These are phyloP conservation scores for Auriculariales sp. DNA, from an alignment of 768 basidiomycete genomes.

Conservation along the genomic window DNA sequence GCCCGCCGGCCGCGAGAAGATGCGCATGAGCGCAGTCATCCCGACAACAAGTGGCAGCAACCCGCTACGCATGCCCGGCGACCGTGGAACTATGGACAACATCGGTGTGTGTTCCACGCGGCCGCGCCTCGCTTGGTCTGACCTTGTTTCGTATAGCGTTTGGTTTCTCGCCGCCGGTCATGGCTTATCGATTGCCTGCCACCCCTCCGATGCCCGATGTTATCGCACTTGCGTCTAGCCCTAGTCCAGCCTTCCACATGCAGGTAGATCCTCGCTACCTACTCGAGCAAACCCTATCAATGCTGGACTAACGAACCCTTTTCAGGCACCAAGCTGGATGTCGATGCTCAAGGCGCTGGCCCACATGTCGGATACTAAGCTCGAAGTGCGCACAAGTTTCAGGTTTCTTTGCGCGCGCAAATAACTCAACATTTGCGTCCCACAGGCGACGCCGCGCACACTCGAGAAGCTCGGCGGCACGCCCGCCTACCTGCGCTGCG, in stretches of 20 bases:
- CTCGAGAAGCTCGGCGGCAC: background rate
- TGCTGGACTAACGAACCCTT: no score
- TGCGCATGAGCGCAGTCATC: no score
- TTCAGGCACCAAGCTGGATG: slow-evolving; percentile 60
- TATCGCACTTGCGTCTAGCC: slow-evolving; percentile 58
- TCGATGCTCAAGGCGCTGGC: slow-evolving; percentile 65
- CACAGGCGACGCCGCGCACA: slow-evolving; percentile 30
- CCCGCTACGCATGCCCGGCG: no score
- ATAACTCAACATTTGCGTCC: slow-evolving; percentile 47
- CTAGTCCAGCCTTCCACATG: slow-evolving; percentile 52
- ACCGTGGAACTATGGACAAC: slow-evolving; percentile 39
- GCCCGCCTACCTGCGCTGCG: slow-evolving; percentile 39
- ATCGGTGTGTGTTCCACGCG: slow-evolving; percentile 38
- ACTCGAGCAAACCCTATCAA: no score
- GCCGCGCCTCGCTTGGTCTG: background rate
- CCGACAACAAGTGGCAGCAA: no score
- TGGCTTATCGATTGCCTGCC: slow-evolving; percentile 29
- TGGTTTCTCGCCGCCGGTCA: slow-evolving; percentile 46
- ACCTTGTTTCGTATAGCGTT: slow-evolving; percentile 31
- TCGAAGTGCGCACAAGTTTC: no score
- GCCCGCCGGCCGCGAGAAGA: no score
- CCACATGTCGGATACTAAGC: slow-evolving; percentile 47
- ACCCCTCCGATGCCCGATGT: slow-evolving; percentile 54
- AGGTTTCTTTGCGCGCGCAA: no score
- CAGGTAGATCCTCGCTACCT: no score